Percentiles rank a stretch among this genome's conserved stretches.
These are phyloP conservation scores for Stromatinia cepivora DNA, from an alignment of 2,329 filamentous ascomycete genomes.

Conservation along the genomic window DNA sequence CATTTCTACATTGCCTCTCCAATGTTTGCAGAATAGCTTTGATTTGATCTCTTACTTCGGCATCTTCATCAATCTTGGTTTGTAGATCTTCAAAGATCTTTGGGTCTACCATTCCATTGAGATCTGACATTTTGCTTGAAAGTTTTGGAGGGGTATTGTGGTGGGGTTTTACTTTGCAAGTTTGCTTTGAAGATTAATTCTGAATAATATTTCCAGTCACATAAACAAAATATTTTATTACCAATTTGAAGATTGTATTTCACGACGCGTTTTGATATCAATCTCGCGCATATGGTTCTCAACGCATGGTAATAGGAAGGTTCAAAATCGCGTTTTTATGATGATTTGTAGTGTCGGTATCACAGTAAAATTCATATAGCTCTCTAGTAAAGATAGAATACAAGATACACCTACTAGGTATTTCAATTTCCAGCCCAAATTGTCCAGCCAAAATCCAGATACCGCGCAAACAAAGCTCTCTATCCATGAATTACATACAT, in stretches of 20 bases:
- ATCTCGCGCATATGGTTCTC: not conserved
- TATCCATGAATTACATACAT: not conserved
- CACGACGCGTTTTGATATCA: not conserved
- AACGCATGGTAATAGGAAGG: not conserved
- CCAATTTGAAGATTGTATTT: not conserved
- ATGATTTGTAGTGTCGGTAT: not conserved
- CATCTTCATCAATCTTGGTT: constrained; percentile 85
- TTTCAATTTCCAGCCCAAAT: not conserved
- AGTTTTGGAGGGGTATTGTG: constrained; percentile 16
- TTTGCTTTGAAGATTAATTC: not conserved
- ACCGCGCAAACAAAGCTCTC: not conserved
- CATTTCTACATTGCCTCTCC: constrained; percentile 78
- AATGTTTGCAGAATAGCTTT: constrained; percentile 78
- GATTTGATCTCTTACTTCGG: constrained; percentile 77
- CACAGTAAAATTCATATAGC: not conserved
- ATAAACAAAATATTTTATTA: constrained; percentile 2
- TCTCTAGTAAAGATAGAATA: not conserved
- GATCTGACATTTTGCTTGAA: constrained; percentile 28
- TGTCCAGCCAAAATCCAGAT: not conserved
- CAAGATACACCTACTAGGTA: not conserved
- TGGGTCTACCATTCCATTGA: constrained; percentile 54
- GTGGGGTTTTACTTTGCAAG: not conserved
- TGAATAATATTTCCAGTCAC: not conserved
- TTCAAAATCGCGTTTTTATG: not conserved
- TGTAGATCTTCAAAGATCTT: constrained; percentile 85